phyloP scores from a whole-genome alignment of 2,329 filamentous ascomycete species.

The Cladosporium oxysporum region DNA sequence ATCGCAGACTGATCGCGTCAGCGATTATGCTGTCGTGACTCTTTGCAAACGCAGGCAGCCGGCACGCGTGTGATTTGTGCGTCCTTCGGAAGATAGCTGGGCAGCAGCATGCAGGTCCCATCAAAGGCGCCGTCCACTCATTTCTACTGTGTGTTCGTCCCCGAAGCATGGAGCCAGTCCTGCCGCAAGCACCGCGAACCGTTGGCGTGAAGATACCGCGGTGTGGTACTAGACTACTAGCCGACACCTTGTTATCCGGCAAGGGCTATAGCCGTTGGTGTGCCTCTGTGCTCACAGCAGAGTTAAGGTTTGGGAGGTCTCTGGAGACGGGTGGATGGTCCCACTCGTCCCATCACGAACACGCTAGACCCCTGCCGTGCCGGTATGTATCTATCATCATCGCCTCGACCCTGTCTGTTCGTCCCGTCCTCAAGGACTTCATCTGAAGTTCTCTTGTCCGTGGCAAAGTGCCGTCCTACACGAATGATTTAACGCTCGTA shows the following conservation, averaged over 20 bases:
- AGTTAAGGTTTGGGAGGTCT: constrained; percentile 9
- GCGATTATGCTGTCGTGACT: constrained; percentile 6
- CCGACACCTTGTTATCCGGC: constrained; percentile 14
- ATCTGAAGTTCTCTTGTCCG: not conserved
- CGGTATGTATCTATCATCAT: constrained; percentile 12
- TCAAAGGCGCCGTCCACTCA: not conserved
- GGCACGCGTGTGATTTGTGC: constrained; percentile 1
- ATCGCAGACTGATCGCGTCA: constrained; percentile 1
- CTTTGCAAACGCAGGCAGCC: constrained; percentile 2
- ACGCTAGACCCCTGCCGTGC: constrained; percentile 4
- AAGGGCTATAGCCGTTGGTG: constrained; percentile 15
- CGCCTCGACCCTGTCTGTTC: not conserved
- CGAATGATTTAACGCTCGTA: not conserved
- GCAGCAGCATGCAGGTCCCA: constrained; percentile 11
- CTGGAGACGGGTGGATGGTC: constrained; percentile 9
- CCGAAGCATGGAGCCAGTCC: constrained; percentile 6
- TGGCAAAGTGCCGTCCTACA: not conserved
- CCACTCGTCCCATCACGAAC: constrained; percentile 1
- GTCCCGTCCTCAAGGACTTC: not conserved
- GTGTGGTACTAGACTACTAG: constrained; percentile 10
- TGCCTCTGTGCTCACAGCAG: not conserved
- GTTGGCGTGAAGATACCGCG: constrained; percentile 18
- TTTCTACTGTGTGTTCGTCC: not conserved
- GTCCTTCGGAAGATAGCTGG: constrained; percentile 10
- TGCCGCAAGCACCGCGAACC: constrained; percentile 5